phyloP scores from a whole-genome alignment of 352 stramenopile genomes.

The Blastocystis sp. region DNA sequence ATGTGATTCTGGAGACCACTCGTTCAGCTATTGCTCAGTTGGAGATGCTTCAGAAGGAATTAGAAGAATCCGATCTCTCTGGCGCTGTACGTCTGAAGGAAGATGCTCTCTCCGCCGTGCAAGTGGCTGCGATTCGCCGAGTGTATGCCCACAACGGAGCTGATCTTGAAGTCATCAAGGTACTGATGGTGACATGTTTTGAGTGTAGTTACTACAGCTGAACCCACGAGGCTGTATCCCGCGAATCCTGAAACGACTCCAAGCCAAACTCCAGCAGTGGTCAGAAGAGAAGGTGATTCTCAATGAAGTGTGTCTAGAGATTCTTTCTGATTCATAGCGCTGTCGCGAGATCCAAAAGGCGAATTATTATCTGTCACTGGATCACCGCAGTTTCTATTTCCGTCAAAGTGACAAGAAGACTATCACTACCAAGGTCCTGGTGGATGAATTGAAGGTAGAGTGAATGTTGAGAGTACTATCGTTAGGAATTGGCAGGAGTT shows the following conservation, averaged over 20 bases:
- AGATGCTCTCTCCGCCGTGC: constrained; percentile 83
- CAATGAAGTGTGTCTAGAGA: constrained; percentile 88
- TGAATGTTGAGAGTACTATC: neutral
- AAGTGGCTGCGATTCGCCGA: constrained; percentile 91
- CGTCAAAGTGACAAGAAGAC: constrained; percentile 94
- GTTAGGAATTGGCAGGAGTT: neutral
- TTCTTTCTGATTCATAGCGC: neutral
- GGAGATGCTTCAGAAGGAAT: constrained; percentile 86
- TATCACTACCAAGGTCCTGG: constrained; percentile 84
- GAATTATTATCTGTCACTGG: constrained; percentile 96
- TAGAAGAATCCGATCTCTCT: constrained; percentile 67
- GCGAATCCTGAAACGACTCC: constrained; percentile 90
- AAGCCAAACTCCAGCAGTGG: constrained; percentile 97
- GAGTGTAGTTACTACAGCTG: constrained; percentile 85
- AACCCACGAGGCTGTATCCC: constrained; percentile 91
- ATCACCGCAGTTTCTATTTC: constrained; percentile 97
- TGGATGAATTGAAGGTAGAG: constrained; percentile 69
- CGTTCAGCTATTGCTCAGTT: constrained; percentile 84
- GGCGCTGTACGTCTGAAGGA: constrained; percentile 75
- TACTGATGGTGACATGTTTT: constrained; percentile 65
- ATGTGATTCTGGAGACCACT: constrained; percentile 93
- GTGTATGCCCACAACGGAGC: constrained; percentile 90
- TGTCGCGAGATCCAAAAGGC: constrained; percentile 82
- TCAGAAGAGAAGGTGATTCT: constrained; percentile 78
- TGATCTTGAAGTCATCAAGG: constrained; percentile 69